Conservation (phyloP, 2,329 filamentous ascomycete genomes). For the Cercospora brassicicola region DNA sequence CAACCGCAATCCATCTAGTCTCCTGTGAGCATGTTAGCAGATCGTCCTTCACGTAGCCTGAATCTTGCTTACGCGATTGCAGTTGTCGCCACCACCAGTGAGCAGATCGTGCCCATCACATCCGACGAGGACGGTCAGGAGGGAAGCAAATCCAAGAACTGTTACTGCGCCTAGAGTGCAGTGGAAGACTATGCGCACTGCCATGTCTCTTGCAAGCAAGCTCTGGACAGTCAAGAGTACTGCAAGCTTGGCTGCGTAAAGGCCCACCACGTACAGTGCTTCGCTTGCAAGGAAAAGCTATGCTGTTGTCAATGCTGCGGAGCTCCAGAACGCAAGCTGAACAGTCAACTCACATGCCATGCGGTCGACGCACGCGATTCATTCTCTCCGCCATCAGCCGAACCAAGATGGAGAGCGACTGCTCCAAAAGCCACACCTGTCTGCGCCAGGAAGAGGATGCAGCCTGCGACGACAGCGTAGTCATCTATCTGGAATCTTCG, state of each 20-base stretch:
- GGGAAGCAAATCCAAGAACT: constrained; percentile 8
- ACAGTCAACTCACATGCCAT: constrained; percentile 15
- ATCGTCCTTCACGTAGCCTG: background rate
- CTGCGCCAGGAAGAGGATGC: constrained; percentile 17
- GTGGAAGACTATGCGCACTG: constrained; percentile 15
- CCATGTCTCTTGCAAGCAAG: constrained; percentile 17
- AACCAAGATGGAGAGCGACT: constrained; percentile 17
- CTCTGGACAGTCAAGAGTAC: constrained; percentile 20
- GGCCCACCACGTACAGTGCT: constrained; percentile 14
- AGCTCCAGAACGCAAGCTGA: too few relatives aligned
- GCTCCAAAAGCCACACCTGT: constrained; percentile 13
- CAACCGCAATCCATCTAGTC: constrained; percentile 13
- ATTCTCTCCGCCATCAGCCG: background rate
- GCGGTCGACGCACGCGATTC: background rate
- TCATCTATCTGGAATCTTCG: constrained; percentile 20
- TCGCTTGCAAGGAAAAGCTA: constrained; percentile 22
- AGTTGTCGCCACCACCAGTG: background rate
- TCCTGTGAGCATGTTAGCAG: background rate
- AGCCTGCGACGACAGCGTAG: constrained; percentile 16
- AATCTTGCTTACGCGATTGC: background rate
- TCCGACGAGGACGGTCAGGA: constrained; percentile 14
- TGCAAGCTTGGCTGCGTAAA: constrained; percentile 17
- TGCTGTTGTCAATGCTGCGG: background rate
- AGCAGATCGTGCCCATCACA: constrained; percentile 13
- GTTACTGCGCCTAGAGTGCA: constrained; percentile 13